Percentiles rank a stretch among this genome's conserved stretches.
phyloP scores from a whole-genome alignment of 495 filamentous ascomycete genomes.

The Podospora didyma region DNA sequence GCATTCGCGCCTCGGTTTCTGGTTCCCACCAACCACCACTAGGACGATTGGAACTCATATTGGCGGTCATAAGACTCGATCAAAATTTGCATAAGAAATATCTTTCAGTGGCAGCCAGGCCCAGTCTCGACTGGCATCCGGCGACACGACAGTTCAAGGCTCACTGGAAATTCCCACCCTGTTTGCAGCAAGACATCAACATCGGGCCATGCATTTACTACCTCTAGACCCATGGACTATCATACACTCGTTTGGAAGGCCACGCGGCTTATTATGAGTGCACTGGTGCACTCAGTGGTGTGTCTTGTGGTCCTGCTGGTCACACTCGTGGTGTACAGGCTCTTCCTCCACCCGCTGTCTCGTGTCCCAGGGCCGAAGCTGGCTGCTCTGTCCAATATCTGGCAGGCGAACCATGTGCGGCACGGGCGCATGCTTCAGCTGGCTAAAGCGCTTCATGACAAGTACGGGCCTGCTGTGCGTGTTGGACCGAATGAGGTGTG shows the following conservation, averaged over 20 bases:
- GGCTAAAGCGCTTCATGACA: constrained; percentile 38
- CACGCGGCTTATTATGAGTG: neutral
- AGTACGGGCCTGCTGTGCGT: constrained; percentile 53
- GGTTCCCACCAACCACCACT: too few relatives aligned
- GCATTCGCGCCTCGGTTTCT: too few relatives aligned
- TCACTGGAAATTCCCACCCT: too few relatives aligned
- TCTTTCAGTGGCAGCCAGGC: too few relatives aligned
- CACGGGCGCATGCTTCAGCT: constrained; percentile 28
- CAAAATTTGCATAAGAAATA: too few relatives aligned
- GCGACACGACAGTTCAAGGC: too few relatives aligned
- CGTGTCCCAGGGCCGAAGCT: constrained; percentile 31
- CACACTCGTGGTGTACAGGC: constrained; percentile 13
- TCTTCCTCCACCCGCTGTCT: constrained; percentile 31
- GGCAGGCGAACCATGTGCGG: constrained; percentile 30
- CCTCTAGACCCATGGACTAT: too few relatives aligned
- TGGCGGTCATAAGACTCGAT: too few relatives aligned
- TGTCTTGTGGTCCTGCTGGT: neutral
- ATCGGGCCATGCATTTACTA: too few relatives aligned
- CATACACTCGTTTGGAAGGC: neutral
- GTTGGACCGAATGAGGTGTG: constrained; percentile 54
- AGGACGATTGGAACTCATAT: too few relatives aligned
- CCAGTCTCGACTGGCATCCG: too few relatives aligned
- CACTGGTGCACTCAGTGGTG: neutral
- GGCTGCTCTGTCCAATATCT: constrained; percentile 36
- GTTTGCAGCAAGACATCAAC: too few relatives aligned